These are phyloP conservation scores for Rhizomucor miehei DNA, from an alignment of 371 early-diverging fungal species.

Conservation along the genomic window DNA sequence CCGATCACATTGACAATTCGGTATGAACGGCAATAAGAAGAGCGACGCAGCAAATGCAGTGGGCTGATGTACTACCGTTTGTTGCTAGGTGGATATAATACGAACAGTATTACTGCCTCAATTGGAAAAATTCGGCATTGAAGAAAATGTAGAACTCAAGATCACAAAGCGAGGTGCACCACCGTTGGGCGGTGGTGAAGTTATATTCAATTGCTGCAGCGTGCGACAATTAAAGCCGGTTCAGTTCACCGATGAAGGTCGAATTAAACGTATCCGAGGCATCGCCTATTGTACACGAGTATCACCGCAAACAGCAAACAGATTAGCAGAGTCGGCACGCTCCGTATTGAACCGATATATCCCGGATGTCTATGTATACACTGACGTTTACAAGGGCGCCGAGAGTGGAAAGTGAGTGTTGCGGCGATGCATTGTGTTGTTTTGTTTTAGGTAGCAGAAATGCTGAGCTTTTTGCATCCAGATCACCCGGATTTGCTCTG, in stretches of 20 bases:
- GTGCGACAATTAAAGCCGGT: slow-evolving; percentile 81
- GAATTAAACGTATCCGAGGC: slow-evolving; percentile 93
- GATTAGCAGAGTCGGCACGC: slow-evolving; percentile 88
- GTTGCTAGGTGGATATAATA: slow-evolving; percentile 76
- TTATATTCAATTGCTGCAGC: slow-evolving; percentile 81
- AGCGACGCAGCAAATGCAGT: no score
- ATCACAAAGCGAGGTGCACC: slow-evolving; percentile 91
- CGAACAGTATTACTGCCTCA: slow-evolving; percentile 88
- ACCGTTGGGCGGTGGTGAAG: slow-evolving; percentile 95
- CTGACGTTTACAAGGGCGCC: slow-evolving; percentile 94
- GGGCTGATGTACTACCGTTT: not conserved
- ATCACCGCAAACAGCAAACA: slow-evolving; percentile 93
- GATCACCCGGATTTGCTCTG: slow-evolving; percentile 91
- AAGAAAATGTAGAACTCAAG: slow-evolving; percentile 80
- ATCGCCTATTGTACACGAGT: slow-evolving; percentile 91
- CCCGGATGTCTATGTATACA: slow-evolving; percentile 95
- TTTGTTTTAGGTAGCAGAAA: not conserved
- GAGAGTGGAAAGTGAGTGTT: slow-evolving; percentile 85
- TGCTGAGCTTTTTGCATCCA: slow-evolving; percentile 7
- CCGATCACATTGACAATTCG: slow-evolving; percentile 83
- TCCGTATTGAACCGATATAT: slow-evolving; percentile 83
- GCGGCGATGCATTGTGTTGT: no score
- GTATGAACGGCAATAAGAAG: slow-evolving; percentile 33
- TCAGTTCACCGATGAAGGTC: slow-evolving; percentile 78
- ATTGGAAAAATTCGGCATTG: slow-evolving; percentile 82